These are phyloP conservation scores for Ganoderma resinaceum DNA, from an alignment of 1,284 basidiomycete genomes.

Conservation along the genomic window DNA sequence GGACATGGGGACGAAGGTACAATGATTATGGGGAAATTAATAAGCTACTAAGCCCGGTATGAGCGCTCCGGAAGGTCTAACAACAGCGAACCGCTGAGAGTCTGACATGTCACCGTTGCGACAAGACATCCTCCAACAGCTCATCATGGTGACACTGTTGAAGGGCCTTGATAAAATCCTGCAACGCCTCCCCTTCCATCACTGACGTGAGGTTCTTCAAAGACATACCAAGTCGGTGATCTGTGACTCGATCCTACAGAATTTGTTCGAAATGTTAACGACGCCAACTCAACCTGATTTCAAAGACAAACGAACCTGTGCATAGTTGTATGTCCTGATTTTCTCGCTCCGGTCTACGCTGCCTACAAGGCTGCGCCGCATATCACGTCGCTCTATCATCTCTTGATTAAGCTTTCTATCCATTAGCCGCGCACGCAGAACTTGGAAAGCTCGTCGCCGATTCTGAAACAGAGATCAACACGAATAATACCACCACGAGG, in stretches of 20 bases:
- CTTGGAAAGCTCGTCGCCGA: constrained; percentile 86
- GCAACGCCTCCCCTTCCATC: constrained; percentile 81
- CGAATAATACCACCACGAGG: background rate
- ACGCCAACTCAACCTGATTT: too few species aligned
- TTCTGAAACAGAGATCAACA: constrained; percentile 60
- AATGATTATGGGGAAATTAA: background rate
- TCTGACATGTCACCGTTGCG: constrained; percentile 9
- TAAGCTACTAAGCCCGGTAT: constrained; percentile 2
- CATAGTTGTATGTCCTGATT: constrained; percentile 92
- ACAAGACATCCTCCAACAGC: constrained; percentile 67
- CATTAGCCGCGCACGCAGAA: constrained; percentile 84
- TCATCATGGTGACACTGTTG: constrained; percentile 69
- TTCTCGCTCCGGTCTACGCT: constrained; percentile 90
- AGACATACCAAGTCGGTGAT: constrained; percentile 86
- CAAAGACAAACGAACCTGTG: constrained; percentile 62
- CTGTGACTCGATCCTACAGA: constrained; percentile 85
- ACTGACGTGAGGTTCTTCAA: constrained; percentile 77
- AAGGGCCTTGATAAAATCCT: constrained; percentile 69
- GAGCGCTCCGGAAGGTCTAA: background rate
- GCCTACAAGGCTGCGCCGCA: constrained; percentile 76
- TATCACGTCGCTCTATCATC: constrained; percentile 72
- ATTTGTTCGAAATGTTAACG: background rate
- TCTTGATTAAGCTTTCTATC: constrained; percentile 79
- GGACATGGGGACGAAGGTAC: constrained; percentile 1
- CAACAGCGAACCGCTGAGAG: background rate